Base-by-base conservation (phyloP, 805 yeast genomes). In the Candida saitoana region DNA sequence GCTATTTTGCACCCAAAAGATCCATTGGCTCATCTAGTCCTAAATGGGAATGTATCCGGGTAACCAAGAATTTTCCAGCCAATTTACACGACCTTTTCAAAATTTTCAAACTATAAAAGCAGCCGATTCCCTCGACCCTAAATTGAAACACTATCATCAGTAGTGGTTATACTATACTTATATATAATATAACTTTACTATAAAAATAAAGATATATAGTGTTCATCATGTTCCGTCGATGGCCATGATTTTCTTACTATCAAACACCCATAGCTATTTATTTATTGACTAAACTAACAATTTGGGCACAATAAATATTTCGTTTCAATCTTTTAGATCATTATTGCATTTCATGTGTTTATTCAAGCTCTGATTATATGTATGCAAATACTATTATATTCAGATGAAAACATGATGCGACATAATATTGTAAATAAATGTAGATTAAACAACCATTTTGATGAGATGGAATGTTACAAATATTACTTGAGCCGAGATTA, bases 101-200 rank as follows among this genome's bases (percentile, higher is more conserved):
- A n/a, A n/a, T 15, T 7, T 29, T 4, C 14, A 9, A 12, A 45
- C 45, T 65, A 64, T 66, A 67, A 56, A 67, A 50, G 49, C 29
- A 45, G 46, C 38, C 35, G 17, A 42, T 47, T 56, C 59, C 67
- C 62, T 49, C 40, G 54, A 52, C 63, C 63, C 60, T 57, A 11
- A 7, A 4, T 29, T 7, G 25, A 43, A 57, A 45, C 50, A 45
- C 52, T 50, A 75, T 71, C 86, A 80, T 80, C 84, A 79, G 87
- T 80, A 80, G 87, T 78, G 86, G 86, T 79, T 80, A 79, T 80
- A 78, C 86, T 80, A 80, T 76, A 77, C 74, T 79, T 67, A 63
- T 67, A 77, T 56, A 63, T 70, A 77, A 74, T 80, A 79, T 78
- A 77, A 75, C 78, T 67, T 68, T 38, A 38, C 36, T 40, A 38